A percentile compares a stretch with the other conserved stretches of the same genome.
phyloP scores from a whole-genome alignment of 2,329 filamentous ascomycete genomes.

The Fusarium sublunatum region DNA sequence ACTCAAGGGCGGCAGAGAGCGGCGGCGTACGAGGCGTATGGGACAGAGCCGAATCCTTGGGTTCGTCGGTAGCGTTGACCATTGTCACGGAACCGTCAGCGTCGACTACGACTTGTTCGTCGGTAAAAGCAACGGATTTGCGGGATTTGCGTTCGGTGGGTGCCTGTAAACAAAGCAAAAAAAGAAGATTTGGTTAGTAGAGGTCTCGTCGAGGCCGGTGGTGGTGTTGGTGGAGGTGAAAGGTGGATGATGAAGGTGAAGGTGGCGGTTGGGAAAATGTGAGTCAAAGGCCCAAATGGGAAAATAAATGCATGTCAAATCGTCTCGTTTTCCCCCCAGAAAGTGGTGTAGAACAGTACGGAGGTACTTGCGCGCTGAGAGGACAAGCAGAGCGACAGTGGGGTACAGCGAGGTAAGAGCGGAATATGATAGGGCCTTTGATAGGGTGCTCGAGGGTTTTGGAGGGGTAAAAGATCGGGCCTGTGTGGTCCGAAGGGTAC shows the following conservation, averaged over 20 bases:
- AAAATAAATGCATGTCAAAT: conserved; percentile 41
- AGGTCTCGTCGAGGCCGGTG: conserved; percentile 14
- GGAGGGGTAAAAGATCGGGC: conserved; percentile 41
- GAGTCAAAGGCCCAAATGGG: conserved; percentile 40
- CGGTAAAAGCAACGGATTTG: conserved; percentile 94
- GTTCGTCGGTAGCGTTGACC: conserved; percentile 76
- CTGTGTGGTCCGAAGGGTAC: conserved; percentile 26
- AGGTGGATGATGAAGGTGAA: conserved; percentile 24
- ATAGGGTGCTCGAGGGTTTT: conserved; percentile 39
- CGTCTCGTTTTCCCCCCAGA: conserved; percentile 23
- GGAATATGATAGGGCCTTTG: conserved; percentile 28
- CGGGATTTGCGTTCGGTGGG: conserved; percentile 74
- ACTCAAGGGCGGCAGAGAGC: conserved; percentile 64
- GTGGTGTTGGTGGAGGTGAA: conserved; percentile 13
- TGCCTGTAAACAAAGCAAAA: conserved; percentile 38
- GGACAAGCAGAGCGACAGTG: conserved; percentile 14
- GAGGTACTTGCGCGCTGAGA: conserved; percentile 38
- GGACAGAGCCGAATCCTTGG: conserved; percentile 83
- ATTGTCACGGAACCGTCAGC: conserved; percentile 87
- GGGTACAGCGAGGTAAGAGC: conserved; percentile 17
- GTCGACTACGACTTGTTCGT: conserved; percentile 88
- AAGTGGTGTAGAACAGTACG: conserved; percentile 39
- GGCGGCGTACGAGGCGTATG: conserved; percentile 77
- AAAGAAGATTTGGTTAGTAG: conserved; percentile 33
- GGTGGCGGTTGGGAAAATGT: conserved; percentile 47